Conservation (phyloP, 1,284 basidiomycete species). For the Cryptococcus sp. region DNA sequence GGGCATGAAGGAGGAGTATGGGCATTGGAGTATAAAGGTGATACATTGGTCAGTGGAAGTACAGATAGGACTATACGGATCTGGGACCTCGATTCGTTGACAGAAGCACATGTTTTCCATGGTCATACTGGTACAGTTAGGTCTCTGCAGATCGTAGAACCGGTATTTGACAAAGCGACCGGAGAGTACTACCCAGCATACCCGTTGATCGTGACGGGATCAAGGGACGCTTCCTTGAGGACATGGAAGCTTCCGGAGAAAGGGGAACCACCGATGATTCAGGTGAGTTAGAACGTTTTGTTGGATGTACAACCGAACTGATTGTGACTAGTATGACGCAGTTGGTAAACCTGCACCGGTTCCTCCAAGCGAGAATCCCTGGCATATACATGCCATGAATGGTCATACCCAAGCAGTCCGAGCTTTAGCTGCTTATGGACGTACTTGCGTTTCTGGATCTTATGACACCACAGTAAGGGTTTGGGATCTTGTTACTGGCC, state of each 20-base stretch:
- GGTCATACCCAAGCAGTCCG: conserved; percentile 88
- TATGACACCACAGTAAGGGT: conserved; percentile 90
- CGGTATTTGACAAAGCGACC: conserved; percentile 42
- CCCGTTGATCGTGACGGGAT: conserved; percentile 85
- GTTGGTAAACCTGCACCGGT: too few relatives aligned
- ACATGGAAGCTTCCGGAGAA: conserved; percentile 83
- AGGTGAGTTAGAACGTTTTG: not conserved
- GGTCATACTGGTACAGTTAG: conserved; percentile 87
- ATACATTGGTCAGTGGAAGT: conserved; percentile 84
- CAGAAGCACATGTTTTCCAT: conserved; percentile 81
- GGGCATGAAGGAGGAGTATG: conserved; percentile 94
- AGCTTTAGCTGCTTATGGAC: conserved; percentile 79
- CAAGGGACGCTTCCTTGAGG: conserved; percentile 79
- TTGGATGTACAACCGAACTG: not conserved
- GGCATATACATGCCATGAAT: conserved; percentile 73
- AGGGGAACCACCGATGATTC: conserved; percentile 59
- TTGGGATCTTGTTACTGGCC: conserved; percentile 88
- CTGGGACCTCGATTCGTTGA: conserved; percentile 76
- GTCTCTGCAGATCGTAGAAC: conserved; percentile 48
- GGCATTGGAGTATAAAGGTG: conserved; percentile 69
- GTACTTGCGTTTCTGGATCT: conserved; percentile 86
- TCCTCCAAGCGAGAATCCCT: conserved; percentile 70
- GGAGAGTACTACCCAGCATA: conserved; percentile 50
- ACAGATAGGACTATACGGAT: conserved; percentile 90
- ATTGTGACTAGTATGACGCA: too few relatives aligned